phyloP scores from a whole-genome alignment of 1,284 basidiomycete species.

The Xanthoconium separans region DNA sequence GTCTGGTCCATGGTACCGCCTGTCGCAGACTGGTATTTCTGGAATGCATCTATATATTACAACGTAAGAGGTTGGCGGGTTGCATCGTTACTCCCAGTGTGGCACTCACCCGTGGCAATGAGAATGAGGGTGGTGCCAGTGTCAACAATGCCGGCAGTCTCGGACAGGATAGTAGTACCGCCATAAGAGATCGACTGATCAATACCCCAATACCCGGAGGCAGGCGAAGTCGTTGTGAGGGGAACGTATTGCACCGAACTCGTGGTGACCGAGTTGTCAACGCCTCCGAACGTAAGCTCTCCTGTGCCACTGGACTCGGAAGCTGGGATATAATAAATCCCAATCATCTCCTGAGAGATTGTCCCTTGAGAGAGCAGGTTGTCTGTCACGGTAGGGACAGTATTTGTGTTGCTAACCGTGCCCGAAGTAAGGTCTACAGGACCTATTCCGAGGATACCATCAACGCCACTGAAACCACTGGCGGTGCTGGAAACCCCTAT shows the following conservation, averaged over 20 bases:
- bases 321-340: not conserved
- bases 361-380: not conserved
- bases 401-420: not conserved
- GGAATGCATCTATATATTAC: too few relatives aligned
- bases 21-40: too few relatives aligned
- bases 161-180: constrained; percentile 34
- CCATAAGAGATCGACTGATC: constrained; percentile 22
- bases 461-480: too few relatives aligned
- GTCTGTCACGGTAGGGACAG: not conserved
- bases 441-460: too few relatives aligned
- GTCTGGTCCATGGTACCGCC: too few relatives aligned
- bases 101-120: too few relatives aligned
- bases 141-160: constrained; percentile 29
- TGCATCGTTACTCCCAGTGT: too few relatives aligned
- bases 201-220: not conserved
- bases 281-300: not conserved
- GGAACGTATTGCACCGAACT: not conserved
- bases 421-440: not conserved
- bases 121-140: constrained; percentile 48
- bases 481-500: too few relatives aligned
- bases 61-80: too few relatives aligned
- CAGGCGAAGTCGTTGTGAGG: not conserved
- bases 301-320: not conserved
- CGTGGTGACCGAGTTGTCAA: not conserved
- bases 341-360: not conserved